Conservation (phyloP, 805 yeast genomes). For the Grigorovia humatica region DNA sequence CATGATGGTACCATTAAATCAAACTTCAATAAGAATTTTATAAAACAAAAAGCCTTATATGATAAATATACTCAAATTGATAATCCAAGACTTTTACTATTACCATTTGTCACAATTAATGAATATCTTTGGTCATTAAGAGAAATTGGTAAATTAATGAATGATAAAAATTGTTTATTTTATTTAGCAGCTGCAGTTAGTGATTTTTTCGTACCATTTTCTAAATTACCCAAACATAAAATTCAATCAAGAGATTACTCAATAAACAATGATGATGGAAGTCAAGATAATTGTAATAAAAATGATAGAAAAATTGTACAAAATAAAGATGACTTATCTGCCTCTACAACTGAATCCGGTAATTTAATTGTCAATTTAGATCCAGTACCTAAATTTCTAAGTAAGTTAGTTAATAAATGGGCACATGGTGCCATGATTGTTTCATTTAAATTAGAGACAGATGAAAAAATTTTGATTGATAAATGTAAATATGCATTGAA, state of each 20-base stretch:
- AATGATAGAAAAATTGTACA: neutral
- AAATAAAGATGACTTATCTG: conserved; percentile 5
- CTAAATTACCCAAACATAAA: conserved; percentile 84
- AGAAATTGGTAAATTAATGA: conserved; percentile 49
- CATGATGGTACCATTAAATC: conserved; percentile 49
- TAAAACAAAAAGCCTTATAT: conserved; percentile 41
- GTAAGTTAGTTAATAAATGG: conserved; percentile 85
- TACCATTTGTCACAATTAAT: conserved; percentile 92
- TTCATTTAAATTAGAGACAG: conserved; percentile 91
- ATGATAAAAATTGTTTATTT: conserved; percentile 56
- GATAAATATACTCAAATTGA: conserved; percentile 22
- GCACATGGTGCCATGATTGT: conserved; percentile 92
- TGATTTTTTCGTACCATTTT: conserved; percentile 84
- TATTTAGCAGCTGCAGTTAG: conserved; percentile 96
- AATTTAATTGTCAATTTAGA: conserved; percentile 77
- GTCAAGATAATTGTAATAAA: conserved; percentile 11
- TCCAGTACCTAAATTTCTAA: conserved; percentile 91
- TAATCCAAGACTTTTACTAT: conserved; percentile 33
- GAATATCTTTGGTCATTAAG: conserved; percentile 83
- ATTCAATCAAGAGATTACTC: conserved; percentile 71
- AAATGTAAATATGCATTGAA: conserved; percentile 74
- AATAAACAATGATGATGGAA: conserved; percentile 30
- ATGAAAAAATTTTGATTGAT: conserved; percentile 50
- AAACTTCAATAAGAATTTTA: conserved; percentile 49
- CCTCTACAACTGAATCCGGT: conserved; percentile 35